Percentiles rank a stretch among this genome's conserved stretches.
These are phyloP conservation scores for Backusella morwellensis DNA, from an alignment of 192 early-diverging fungal genomes.

Conservation along the genomic window DNA sequence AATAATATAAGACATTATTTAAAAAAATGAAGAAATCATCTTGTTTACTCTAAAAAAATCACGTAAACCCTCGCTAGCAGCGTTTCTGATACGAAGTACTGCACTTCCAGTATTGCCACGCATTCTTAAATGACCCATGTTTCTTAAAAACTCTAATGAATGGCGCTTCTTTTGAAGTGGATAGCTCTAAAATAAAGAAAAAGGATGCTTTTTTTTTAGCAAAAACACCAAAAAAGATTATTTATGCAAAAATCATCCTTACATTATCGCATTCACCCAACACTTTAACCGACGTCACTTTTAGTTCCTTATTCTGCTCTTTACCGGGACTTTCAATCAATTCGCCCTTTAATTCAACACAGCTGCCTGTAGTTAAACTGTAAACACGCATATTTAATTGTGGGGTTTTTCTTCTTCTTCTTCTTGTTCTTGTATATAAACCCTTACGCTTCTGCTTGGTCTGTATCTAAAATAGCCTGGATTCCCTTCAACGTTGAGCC, in stretches of 20 bases:
- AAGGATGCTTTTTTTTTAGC: not conserved
- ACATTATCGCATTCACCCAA: constrained; percentile 60
- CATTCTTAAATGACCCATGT: constrained; percentile 72
- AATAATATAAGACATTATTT: not conserved
- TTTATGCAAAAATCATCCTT: not conserved
- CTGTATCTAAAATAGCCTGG: constrained; percentile 59
- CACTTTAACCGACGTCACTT: constrained; percentile 51
- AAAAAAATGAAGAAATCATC: no score
- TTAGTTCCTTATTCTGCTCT: constrained; percentile 72
- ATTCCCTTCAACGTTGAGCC: constrained; percentile 70
- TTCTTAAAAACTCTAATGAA: constrained; percentile 73
- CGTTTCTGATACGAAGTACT: constrained; percentile 68
- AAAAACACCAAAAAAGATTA: not conserved
- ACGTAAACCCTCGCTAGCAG: constrained; percentile 65
- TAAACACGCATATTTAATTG: not conserved
- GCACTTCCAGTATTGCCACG: constrained; percentile 74
- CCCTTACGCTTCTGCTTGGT: constrained; percentile 55
- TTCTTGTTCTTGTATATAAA: not conserved
- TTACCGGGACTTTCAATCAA: constrained; percentile 66
- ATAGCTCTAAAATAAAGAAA: constrained; percentile 53
- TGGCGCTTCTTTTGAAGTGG: constrained; percentile 87
- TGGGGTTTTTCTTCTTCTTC: not conserved
- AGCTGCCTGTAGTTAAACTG: constrained; percentile 69
- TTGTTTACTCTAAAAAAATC: constrained; percentile 62
- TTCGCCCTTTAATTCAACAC: constrained; percentile 67